Evolutionary conservation across 805 yeast genomes (phyloP), one percentile per base, ranked within the genome.

Genomic region (Barnettozyma sucrosica): DNA sequence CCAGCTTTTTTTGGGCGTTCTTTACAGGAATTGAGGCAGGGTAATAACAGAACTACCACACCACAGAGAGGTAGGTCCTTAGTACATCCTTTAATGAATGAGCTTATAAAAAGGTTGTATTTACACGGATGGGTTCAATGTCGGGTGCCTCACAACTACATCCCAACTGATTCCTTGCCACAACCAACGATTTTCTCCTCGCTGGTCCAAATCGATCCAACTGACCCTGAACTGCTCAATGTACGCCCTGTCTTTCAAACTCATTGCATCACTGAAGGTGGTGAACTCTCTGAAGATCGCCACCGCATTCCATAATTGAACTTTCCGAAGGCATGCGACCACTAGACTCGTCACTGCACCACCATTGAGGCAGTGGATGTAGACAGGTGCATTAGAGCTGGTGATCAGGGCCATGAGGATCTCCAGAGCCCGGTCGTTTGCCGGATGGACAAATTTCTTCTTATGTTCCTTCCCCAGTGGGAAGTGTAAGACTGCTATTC

Each of bases 361-460:
- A 0, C 97, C 98, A 60, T 89, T 90, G 23, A 82, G 68, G 64
- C 98, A 92, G 65, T 92, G 97, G 5, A 92, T 63, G 61, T 85
- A 90, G 2, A 85, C 69, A 0, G 97, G 96, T 10, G 82, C 77
- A 53, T 73, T 68, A 18, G 75, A 74, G 21, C 71, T 68, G 58
- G 84, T 80, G 13, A 84, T 69, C 50, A 89, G 68, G 36, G 79
- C 66, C 50, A 77, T 79, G n/a, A 92, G 64, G 1, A 84, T 83
- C 43, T 72, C 68, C 1, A 75, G 63, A 0, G 85, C 85, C 24
- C 45, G 45, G 5, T 44, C 46, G 36, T 69, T 24, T 7, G 49
- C n/a, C 4, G 46, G 49, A n/a, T 18, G 21, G 14, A 37, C 20
- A 23, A 41, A 37, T 30, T 46, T 43, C 28, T 46, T 46, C 43